phyloP scores from a whole-genome alignment of 768 basidiomycete species.

The Amylocystis lapponica region DNA sequence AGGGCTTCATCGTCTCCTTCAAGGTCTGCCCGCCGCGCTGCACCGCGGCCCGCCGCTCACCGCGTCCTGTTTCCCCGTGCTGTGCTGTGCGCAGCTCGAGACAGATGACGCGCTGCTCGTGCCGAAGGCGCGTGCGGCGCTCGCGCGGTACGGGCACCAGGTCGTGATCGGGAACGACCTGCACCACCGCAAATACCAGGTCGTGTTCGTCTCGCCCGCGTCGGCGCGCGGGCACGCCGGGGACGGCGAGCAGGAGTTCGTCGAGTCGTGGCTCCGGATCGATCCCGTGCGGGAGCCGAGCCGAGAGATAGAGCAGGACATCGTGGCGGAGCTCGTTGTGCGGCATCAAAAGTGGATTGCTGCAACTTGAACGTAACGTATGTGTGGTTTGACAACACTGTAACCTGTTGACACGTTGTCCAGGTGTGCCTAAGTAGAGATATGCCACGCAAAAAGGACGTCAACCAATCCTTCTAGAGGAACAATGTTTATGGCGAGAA shows the following conservation, averaged over 20 bases:
- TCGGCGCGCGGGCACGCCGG: slow-evolving; percentile 14
- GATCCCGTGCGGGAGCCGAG: slow-evolving; percentile 26
- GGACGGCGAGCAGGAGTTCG: slow-evolving; percentile 29
- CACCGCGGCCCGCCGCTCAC: neutral
- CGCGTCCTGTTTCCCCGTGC: neutral
- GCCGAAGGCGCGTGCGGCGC: slow-evolving; percentile 83
- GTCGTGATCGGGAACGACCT: slow-evolving; percentile 96
- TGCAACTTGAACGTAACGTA: too few species aligned
- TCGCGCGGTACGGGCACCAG: slow-evolving; percentile 94
- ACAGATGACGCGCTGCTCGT: slow-evolving; percentile 80
- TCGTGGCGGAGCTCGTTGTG: slow-evolving; percentile 67
- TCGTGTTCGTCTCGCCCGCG: slow-evolving; percentile 77
- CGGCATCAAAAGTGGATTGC: slow-evolving; percentile 74
- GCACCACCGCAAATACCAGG: slow-evolving; percentile 85
- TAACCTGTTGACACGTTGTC: too few species aligned
- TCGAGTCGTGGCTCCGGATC: slow-evolving; percentile 63
- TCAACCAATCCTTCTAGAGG: too few species aligned
- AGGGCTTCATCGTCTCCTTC: slow-evolving; percentile 94
- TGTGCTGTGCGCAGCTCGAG: slow-evolving; percentile 94
- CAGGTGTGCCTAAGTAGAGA: too few species aligned
- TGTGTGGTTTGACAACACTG: too few species aligned
- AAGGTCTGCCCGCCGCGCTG: slow-evolving; percentile 51
- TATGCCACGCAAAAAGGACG: too few species aligned
- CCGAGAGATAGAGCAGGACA: slow-evolving; percentile 93
- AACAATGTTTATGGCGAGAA: too few species aligned